Evolutionary conservation across 2,329 filamentous ascomycete species (phyloP).

Genomic region (Fulvia fulva): DNA sequence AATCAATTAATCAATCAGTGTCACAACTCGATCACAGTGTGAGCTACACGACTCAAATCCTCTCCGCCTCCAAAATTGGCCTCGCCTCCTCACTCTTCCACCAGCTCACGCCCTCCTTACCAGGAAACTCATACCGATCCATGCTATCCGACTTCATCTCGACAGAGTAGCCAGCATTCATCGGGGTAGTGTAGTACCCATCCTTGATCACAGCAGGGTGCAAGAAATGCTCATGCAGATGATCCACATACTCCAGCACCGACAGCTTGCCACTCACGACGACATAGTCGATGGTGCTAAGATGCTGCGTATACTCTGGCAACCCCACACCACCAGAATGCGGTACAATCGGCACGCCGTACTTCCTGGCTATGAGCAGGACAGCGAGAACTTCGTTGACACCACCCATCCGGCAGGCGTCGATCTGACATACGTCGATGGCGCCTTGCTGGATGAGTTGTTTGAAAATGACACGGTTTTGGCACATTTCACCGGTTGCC

Average conservation of each 20-base stretch:
- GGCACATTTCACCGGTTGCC: conserved; percentile 91
- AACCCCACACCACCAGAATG: conserved; percentile 87
- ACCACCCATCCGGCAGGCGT: conserved; percentile 83
- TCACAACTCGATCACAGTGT: too few relatives aligned
- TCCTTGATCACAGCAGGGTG: conserved; percentile 75
- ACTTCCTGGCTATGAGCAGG: conserved; percentile 77
- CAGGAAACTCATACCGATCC: conserved; percentile 73
- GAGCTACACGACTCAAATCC: conserved; percentile 31
- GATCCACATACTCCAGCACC: conserved; percentile 86
- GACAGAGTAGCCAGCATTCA: conserved; percentile 79
- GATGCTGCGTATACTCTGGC: conserved; percentile 89
- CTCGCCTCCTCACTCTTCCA: conserved; percentile 79
- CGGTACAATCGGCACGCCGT: conserved; percentile 76
- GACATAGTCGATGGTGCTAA: conserved; percentile 90
- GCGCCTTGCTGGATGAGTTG: conserved; percentile 76
- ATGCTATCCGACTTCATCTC: conserved; percentile 91
- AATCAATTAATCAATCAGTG: too few relatives aligned
- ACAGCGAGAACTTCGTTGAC: conserved; percentile 93
- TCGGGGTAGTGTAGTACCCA: conserved; percentile 84
- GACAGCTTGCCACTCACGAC: conserved; percentile 71
- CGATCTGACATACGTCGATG: conserved; percentile 84
- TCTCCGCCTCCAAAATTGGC: conserved; percentile 61
- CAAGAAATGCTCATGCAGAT: conserved; percentile 89
- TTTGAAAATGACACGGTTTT: conserved; percentile 93
- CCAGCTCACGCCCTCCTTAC: conserved; percentile 74